phyloP scores from a whole-genome alignment of 192 early-diverging fungal species.

The Ramicandelaber brevisporus region DNA sequence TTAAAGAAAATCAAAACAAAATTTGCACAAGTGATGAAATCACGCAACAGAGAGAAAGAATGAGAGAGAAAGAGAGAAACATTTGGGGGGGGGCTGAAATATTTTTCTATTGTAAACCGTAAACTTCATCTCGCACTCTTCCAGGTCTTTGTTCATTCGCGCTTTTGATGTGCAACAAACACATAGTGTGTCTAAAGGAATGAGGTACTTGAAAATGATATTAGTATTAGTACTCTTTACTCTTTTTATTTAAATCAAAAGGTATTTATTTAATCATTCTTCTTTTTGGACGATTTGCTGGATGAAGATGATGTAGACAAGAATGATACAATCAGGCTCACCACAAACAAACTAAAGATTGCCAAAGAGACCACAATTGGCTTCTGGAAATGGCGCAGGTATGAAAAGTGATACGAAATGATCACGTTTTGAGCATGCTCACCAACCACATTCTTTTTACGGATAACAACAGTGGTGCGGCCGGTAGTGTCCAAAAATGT shows the following conservation, averaged over 20 bases:
- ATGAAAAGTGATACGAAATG: constrained; percentile 21
- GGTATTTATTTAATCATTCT: too few species aligned
- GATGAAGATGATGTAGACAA: background rate
- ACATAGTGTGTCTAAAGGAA: too few species aligned
- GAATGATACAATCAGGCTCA: constrained; percentile 19
- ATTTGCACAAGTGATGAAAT: too few species aligned
- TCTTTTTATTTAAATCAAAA: too few species aligned
- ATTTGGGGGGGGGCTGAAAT: too few species aligned
- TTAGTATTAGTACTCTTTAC: too few species aligned
- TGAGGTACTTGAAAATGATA: too few species aligned
- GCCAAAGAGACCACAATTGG: constrained; percentile 22
- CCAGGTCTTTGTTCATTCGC: too few species aligned
- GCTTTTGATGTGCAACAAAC: too few species aligned
- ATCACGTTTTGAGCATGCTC: constrained; percentile 24
- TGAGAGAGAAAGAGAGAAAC: too few species aligned
- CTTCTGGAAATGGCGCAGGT: constrained; percentile 23
- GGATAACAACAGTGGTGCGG: constrained; percentile 48
- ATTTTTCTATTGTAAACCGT: constrained; percentile 40
- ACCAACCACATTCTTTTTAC: constrained; percentile 43
- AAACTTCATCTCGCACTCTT: constrained; percentile 39
- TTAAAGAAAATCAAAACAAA: too few species aligned
- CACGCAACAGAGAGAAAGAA: too few species aligned
- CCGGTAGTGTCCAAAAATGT: constrained; percentile 84
- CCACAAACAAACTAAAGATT: constrained; percentile 24
- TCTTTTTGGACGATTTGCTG: constrained; percentile 1